Percentiles rank a stretch among this genome's conserved stretches.
Evolutionary conservation across 2,329 filamentous ascomycete species (phyloP).

Genomic region (Aspergillus ruber): DNA sequence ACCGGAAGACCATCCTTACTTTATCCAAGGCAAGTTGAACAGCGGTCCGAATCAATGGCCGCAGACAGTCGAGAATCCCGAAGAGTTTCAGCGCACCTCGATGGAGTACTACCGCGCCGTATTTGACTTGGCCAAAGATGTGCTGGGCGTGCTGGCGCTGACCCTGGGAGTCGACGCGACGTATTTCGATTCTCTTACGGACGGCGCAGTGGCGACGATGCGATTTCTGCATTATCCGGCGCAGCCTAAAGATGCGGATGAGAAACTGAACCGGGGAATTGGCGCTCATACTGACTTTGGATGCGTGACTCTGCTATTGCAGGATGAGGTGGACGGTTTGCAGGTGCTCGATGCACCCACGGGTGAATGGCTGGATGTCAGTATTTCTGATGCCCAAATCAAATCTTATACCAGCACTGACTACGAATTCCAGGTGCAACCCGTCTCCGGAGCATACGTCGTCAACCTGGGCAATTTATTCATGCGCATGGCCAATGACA

Average conservation of each 20-base stretch:
- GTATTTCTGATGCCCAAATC: not conserved
- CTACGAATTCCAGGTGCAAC: constrained; percentile 15
- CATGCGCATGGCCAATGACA: constrained; percentile 39
- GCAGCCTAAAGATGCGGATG: constrained; percentile 32
- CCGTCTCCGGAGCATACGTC: constrained; percentile 22
- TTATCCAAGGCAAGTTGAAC: constrained; percentile 32
- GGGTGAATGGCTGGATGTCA: constrained; percentile 28
- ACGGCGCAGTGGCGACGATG: constrained; percentile 36
- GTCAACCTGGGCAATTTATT: constrained; percentile 35
- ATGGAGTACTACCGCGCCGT: constrained; percentile 38
- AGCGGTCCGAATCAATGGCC: constrained; percentile 40
- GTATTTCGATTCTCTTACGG: constrained; percentile 33
- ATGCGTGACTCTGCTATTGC: constrained; percentile 36
- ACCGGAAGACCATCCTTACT: constrained; percentile 32
- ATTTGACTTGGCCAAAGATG: constrained; percentile 34
- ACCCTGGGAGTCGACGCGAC: constrained; percentile 33
- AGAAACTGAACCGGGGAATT: constrained; percentile 33
- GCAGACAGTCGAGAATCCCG: constrained; percentile 8
- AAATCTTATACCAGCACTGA: not conserved
- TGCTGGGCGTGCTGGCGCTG: constrained; percentile 36
- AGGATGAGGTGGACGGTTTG: constrained; percentile 35
- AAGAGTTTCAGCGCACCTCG: constrained; percentile 32
- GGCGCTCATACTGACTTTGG: constrained; percentile 42
- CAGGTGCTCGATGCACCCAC: constrained; percentile 27
- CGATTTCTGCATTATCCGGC: constrained; percentile 39